A percentile compares a stretch with the other conserved stretches of the same genome.
phyloP scores from a whole-genome alignment of 495 filamentous ascomycete genomes.

The Penicillium fimorum region DNA sequence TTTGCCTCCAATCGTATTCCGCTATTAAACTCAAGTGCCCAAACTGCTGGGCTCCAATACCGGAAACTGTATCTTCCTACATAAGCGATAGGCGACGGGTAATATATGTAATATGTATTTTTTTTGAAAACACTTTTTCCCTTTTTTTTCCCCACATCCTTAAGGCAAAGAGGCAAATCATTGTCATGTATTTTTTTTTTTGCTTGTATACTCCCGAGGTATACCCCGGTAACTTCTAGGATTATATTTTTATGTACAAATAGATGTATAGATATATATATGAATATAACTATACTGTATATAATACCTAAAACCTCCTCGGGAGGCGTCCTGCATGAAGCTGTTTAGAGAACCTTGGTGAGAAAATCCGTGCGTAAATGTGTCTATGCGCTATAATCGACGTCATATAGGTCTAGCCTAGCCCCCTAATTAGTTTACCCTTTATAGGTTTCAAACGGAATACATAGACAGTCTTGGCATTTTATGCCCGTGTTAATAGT shows the following conservation, averaged over 20 bases:
- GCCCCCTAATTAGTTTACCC: conserved; percentile 25
- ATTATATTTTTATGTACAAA: background rate
- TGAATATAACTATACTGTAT: background rate
- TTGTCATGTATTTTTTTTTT: background rate
- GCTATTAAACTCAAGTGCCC: conserved; percentile 13
- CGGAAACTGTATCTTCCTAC: background rate
- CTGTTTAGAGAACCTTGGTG: conserved; percentile 6
- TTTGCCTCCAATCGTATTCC: background rate
- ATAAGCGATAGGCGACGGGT: background rate
- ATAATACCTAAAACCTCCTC: background rate
- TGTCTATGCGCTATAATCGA: conserved; percentile 14
- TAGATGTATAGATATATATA: background rate
- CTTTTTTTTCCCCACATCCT: background rate
- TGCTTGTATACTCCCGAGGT: background rate
- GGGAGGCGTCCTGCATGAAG: conserved; percentile 21
- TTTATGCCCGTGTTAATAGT: too few relatives aligned
- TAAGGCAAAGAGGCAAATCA: background rate
- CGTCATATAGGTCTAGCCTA: conserved; percentile 23
- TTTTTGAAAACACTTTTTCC: background rate
- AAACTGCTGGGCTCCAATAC: conserved; percentile 2
- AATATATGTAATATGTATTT: too few relatives aligned
- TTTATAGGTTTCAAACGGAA: background rate
- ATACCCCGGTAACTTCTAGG: background rate
- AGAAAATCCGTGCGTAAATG: background rate
- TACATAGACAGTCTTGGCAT: background rate